These are phyloP conservation scores for Chaetomium olivaceum DNA, from an alignment of 2,329 filamentous ascomycete species.

Conservation along the genomic window DNA sequence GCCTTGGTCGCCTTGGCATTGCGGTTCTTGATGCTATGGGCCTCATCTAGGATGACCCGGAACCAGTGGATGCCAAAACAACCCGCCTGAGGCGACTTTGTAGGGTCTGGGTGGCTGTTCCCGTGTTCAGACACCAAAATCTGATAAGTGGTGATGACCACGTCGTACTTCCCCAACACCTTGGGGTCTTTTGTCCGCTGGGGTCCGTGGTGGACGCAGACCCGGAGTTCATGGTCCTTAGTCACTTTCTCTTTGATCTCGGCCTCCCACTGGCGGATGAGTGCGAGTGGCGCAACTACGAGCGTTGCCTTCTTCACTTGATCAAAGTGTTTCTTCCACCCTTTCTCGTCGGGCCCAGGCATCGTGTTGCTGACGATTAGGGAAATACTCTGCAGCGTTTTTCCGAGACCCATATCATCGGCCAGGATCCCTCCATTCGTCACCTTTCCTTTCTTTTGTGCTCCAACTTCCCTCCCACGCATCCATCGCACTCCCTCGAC, in stretches of 20 bases:
- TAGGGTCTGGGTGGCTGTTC: conserved; percentile 50
- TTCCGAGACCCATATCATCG: conserved; percentile 96
- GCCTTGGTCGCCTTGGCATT: conserved; percentile 95
- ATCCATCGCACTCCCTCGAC: conserved; percentile 95
- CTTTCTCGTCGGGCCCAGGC: conserved; percentile 58
- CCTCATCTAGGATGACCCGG: conserved; percentile 91
- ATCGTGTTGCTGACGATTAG: conserved; percentile 82
- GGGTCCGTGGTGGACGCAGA: conserved; percentile 88
- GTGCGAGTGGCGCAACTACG: conserved; percentile 86
- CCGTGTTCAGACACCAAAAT: conserved; percentile 90
- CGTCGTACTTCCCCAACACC: conserved; percentile 81
- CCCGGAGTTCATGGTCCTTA: conserved; percentile 68
- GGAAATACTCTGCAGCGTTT: conserved; percentile 91
- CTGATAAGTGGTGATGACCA: conserved; percentile 96
- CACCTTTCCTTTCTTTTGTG: conserved; percentile 75
- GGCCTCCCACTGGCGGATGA: conserved; percentile 96
- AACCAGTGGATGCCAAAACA: conserved; percentile 95
- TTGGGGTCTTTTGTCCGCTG: conserved; percentile 76
- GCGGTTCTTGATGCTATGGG: conserved; percentile 97
- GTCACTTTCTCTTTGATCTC: conserved; percentile 85
- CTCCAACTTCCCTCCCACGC: conserved; percentile 85
- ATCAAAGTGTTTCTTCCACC: conserved; percentile 68
- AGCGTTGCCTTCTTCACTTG: conserved; percentile 76
- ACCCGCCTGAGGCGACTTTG: conserved; percentile 68
- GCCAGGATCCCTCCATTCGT: conserved; percentile 94